Conservation (phyloP, 257 asterid species). For the Salvia splendens region DNA sequence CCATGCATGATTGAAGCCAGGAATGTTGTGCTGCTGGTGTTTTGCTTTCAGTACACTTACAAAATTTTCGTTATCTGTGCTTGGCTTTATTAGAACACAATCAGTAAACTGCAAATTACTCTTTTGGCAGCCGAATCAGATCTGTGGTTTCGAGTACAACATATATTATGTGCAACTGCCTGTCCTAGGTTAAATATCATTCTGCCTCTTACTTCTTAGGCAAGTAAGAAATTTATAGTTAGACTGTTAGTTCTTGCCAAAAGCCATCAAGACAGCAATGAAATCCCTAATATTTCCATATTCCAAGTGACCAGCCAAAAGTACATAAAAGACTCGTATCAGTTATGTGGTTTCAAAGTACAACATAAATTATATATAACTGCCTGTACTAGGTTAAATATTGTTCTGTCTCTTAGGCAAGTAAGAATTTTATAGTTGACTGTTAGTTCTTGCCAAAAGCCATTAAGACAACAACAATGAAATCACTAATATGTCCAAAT, state of each 20-base stretch:
- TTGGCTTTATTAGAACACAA: background rate
- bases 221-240: background rate
- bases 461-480: background rate
- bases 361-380: slow-evolving; percentile 9
- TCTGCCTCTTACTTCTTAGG: slow-evolving; percentile 20
- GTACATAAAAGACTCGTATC: background rate
- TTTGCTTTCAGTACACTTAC: slow-evolving; percentile 6
- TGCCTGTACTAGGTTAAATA: slow-evolving; percentile 2
- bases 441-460: slow-evolving; percentile 8
- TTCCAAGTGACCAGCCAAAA: background rate
- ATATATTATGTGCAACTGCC: slow-evolving; percentile 8
- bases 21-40: slow-evolving; percentile 18
- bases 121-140: background rate
- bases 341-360: slow-evolving; percentile 14
- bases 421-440: background rate
- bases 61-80: background rate
- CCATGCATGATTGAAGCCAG: slow-evolving; percentile 8
- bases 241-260: slow-evolving; percentile 5
- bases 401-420: background rate
- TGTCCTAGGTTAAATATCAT: slow-evolving; percentile 1
- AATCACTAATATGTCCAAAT: slow-evolving; percentile 21
- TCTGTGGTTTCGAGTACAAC: slow-evolving; percentile 15
- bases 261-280: background rate
- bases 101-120: background rate
- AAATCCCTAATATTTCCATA: background rate